phyloP scores from a whole-genome alignment of 2,329 filamentous ascomycete species.

The Phialemoniopsis sp. region DNA sequence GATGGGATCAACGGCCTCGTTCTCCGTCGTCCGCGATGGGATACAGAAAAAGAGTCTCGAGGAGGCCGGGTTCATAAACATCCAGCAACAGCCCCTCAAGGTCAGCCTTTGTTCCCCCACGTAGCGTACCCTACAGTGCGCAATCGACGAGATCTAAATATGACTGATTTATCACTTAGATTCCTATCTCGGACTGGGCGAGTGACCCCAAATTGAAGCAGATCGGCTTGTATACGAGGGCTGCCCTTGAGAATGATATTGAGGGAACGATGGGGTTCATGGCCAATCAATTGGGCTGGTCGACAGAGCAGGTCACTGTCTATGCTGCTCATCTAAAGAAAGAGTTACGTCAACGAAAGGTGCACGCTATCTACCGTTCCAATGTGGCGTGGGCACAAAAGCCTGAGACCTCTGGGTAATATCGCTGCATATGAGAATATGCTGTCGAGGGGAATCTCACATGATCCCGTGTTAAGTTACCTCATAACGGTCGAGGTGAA shows the following conservation, averaged over 20 bases:
- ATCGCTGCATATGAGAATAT: too few species aligned
- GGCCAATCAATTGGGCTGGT: constrained; percentile 11
- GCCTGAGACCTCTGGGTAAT: constrained; percentile 2
- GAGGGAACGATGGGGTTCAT: constrained; percentile 13
- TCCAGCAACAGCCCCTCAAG: constrained; percentile 11
- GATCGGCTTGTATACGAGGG: constrained; percentile 13
- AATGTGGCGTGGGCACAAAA: constrained; percentile 11
- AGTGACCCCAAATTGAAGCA: constrained; percentile 20
- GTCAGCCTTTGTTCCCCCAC: neutral
- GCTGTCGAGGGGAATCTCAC: too few species aligned
- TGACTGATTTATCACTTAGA: neutral
- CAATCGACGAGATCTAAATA: neutral
- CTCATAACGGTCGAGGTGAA: too few species aligned
- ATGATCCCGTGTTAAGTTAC: too few species aligned
- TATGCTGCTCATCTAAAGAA: constrained; percentile 9
- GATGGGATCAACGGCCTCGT: constrained; percentile 2
- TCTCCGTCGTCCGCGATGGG: constrained; percentile 4
- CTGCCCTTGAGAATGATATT: constrained; percentile 7
- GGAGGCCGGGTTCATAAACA: constrained; percentile 11
- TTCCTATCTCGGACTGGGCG: constrained; percentile 26
- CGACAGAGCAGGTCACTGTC: constrained; percentile 8
- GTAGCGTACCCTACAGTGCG: too few species aligned
- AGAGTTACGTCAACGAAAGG: constrained; percentile 10
- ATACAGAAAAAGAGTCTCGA: constrained; percentile 5
- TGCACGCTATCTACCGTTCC: constrained; percentile 9